Evolutionary conservation across 768 basidiomycete genomes (phyloP).

Genomic region (Boletus sp.): DNA sequence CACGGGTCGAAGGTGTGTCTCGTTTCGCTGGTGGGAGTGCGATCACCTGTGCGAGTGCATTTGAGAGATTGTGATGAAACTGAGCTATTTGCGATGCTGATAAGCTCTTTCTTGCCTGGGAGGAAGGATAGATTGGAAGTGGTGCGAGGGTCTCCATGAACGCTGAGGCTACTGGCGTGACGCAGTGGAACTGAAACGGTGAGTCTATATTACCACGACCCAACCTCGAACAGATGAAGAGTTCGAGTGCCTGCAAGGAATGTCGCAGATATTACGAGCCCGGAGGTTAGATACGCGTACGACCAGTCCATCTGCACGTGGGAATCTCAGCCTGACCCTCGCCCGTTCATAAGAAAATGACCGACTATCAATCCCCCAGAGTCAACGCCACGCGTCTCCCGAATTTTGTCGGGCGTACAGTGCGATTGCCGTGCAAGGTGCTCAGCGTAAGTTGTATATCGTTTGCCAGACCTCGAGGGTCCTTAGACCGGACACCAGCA

Average conservation of each 20-base stretch:
- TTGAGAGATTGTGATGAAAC: conserved; percentile 46
- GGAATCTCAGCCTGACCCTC: no score
- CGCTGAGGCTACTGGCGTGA: no score
- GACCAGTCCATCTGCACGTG: no score
- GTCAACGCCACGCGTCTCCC: conserved; percentile 61
- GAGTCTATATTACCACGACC: not conserved
- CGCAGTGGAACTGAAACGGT: no score
- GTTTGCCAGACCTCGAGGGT: not conserved
- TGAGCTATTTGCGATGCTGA: conserved; percentile 51
- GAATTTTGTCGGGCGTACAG: conserved; percentile 49
- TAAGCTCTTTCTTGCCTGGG: conserved; percentile 43
- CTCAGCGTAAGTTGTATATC: conserved; percentile 41
- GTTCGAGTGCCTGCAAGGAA: not conserved
- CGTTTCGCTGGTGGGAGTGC: conserved; percentile 48
- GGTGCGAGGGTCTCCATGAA: conserved; percentile 30
- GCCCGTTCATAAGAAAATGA: conserved; percentile 4
- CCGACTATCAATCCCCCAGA: conserved; percentile 40
- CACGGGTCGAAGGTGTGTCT: conserved; percentile 41
- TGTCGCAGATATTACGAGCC: not conserved
- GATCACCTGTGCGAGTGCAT: conserved; percentile 47
- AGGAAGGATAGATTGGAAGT: conserved; percentile 58
- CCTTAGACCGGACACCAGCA: conserved; percentile 21
- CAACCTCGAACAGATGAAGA: not conserved
- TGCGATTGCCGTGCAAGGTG: conserved; percentile 61
- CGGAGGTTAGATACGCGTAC: no score